Percentiles rank a stretch among this genome's conserved stretches.
These are phyloP conservation scores for Prunella vulgaris DNA, from an alignment of 257 asterid genomes.

Conservation along the genomic window DNA sequence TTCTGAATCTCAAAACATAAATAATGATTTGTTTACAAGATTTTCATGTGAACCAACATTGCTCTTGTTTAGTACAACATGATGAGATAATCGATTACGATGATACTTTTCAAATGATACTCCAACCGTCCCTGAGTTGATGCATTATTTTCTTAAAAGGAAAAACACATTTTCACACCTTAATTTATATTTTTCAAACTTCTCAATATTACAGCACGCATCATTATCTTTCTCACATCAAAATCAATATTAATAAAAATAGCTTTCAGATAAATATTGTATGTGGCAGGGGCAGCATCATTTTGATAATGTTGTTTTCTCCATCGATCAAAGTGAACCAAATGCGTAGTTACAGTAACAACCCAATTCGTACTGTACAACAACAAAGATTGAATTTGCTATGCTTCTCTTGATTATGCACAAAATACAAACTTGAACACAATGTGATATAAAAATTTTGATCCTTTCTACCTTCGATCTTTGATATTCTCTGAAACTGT, in stretches of 20 bases:
- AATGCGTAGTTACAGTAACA: not conserved
- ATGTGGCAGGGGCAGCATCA: too few relatives aligned
- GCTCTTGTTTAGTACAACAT: not conserved
- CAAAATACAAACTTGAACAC: constrained; percentile 17
- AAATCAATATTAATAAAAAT: too few relatives aligned
- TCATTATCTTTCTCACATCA: too few relatives aligned
- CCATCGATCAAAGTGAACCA: not conserved
- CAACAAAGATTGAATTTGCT: constrained; percentile 9
- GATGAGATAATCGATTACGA: not conserved
- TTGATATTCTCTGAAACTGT: constrained; percentile 41
- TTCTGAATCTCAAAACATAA: not conserved
- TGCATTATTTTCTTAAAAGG: too few relatives aligned
- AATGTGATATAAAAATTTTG: constrained; percentile 18
- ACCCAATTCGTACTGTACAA: constrained; percentile 20
- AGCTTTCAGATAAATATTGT: too few relatives aligned
- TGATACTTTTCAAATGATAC: too few relatives aligned
- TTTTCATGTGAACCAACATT: not conserved
- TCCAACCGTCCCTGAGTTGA: too few relatives aligned
- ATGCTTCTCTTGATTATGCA: constrained; percentile 23
- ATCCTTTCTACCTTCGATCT: constrained; percentile 26
- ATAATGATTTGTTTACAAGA: not conserved
- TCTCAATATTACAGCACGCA: too few relatives aligned
- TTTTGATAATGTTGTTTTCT: not conserved
- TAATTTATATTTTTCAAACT: too few relatives aligned
- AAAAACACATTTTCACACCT: too few relatives aligned